phyloP scores from a whole-genome alignment of 495 filamentous ascomycete species.

The Elasticomyces elasticus region DNA sequence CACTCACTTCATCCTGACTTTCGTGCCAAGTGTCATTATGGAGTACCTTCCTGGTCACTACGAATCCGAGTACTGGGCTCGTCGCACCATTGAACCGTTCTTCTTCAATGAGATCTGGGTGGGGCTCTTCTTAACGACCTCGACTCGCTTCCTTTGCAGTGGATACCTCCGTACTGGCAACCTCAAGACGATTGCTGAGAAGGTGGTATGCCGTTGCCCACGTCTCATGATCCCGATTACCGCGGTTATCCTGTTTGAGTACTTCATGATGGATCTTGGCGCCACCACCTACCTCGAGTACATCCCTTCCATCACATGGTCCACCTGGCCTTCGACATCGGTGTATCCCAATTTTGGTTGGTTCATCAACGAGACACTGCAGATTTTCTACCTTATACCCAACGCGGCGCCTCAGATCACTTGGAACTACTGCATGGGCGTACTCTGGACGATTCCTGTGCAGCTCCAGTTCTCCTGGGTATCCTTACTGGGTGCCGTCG shows the following conservation, averaged over 20 bases:
- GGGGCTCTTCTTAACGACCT: conserved; percentile 36
- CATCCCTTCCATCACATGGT: conserved; percentile 36
- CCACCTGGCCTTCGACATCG: conserved; percentile 34
- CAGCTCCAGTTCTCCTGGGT: conserved; percentile 36
- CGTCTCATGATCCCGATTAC: conserved; percentile 35
- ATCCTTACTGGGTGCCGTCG: conserved; percentile 30
- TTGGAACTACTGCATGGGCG: conserved; percentile 37
- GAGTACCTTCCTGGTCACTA: conserved; percentile 29
- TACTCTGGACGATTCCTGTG: conserved; percentile 36
- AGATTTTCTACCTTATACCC: conserved; percentile 36
- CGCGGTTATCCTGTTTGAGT: conserved; percentile 31
- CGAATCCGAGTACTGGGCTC: conserved; percentile 29
- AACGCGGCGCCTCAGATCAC: conserved; percentile 38
- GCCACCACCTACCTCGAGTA: conserved; percentile 34
- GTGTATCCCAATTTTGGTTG: conserved; percentile 27
- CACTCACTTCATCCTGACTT: conserved; percentile 34
- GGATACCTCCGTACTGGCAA: conserved; percentile 33
- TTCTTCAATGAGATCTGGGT: conserved; percentile 36
- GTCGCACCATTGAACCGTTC: conserved; percentile 30
- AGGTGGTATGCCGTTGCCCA: conserved; percentile 31
- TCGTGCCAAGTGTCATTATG: conserved; percentile 27
- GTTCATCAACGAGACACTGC: conserved; percentile 32
- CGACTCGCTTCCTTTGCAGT: conserved; percentile 33
- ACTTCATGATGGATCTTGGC: conserved; percentile 37
- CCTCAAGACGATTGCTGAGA: conserved; percentile 32